Evolutionary conservation across 148 eudicot genomes (phyloP).

Genomic region (Chenopodium album): DNA sequence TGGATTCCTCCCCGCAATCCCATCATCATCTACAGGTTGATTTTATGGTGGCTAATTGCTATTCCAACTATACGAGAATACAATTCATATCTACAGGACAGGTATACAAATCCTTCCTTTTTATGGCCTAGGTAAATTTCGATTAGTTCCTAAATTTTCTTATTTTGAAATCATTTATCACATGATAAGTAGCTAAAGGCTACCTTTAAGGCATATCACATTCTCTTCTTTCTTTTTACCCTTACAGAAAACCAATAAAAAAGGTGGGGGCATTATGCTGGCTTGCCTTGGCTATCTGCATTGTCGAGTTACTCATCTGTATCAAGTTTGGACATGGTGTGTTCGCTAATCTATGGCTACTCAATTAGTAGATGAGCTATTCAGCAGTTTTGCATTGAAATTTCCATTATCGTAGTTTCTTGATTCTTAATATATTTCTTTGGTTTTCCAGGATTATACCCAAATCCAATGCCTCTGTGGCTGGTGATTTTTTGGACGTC

Average conservation of each 20-base stretch:
- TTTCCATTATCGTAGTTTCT: background rate
- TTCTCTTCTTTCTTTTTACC: background rate
- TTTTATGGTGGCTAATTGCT: constrained; percentile 98
- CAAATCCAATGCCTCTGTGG: constrained; percentile 78
- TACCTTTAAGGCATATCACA: background rate
- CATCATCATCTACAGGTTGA: constrained; percentile 68
- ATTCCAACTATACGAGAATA: constrained; percentile 96
- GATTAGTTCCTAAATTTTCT: background rate
- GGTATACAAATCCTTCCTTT: constrained; percentile 37
- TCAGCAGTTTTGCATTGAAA: background rate
- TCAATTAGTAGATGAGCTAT: background rate
- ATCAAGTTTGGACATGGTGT: constrained; percentile 92
- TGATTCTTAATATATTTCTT: background rate
- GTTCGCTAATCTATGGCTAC: constrained; percentile 19
- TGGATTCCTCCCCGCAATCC: constrained; percentile 99
- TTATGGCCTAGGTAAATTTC: background rate
- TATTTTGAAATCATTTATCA: background rate
- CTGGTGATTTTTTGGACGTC: constrained; percentile 71
- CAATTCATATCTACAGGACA: constrained; percentile 91
- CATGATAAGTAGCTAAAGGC: background rate
- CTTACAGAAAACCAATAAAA: constrained; percentile 66
- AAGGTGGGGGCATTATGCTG: constrained; percentile 95
- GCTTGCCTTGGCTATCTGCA: constrained; percentile 95
- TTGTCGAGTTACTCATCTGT: constrained; percentile 87
- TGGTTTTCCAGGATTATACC: constrained; percentile 64